Percentiles rank a stretch among this genome's conserved stretches.
phyloP scores from a whole-genome alignment of 1,284 basidiomycete species.

The Austroboletus niveus region DNA sequence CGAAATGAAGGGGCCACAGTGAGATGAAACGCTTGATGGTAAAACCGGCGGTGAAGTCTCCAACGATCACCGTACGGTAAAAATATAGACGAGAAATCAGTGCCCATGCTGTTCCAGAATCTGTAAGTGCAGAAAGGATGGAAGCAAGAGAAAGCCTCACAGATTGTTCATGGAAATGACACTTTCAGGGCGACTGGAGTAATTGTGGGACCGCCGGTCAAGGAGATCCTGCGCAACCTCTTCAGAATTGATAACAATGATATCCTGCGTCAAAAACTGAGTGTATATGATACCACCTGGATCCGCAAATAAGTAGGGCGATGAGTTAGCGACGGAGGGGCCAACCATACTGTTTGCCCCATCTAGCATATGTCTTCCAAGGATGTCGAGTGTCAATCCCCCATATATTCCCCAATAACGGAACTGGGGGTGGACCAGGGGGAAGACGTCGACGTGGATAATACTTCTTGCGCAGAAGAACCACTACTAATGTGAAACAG shows the following conservation, averaged over 20 bases:
- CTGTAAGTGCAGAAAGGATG: neutral
- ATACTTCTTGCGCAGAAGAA: too few relatives aligned
- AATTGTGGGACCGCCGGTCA: constrained; percentile 16
- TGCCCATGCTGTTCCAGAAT: constrained; percentile 14
- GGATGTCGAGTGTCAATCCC: constrained; percentile 16
- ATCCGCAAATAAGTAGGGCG: neutral
- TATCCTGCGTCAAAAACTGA: constrained; percentile 14
- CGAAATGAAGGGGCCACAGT: constrained; percentile 18
- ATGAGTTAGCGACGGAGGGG: neutral
- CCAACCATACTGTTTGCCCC: constrained; percentile 1
- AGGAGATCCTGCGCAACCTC: constrained; percentile 14
- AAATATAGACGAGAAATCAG: constrained; percentile 20
- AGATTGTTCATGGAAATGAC: constrained; percentile 15
- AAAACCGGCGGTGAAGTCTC: too few relatives aligned
- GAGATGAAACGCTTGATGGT: constrained; percentile 24
- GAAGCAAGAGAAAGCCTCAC: constrained; percentile 5
- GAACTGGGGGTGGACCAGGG: neutral
- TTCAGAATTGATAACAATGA: constrained; percentile 21
- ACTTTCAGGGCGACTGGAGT: constrained; percentile 22
- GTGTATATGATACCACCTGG: constrained; percentile 24
- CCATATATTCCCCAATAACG: constrained; percentile 22
- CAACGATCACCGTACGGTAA: constrained; percentile 11
- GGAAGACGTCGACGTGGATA: too few relatives aligned
- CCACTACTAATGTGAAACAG: too few relatives aligned
- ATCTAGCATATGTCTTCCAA: constrained; percentile 23